Base-by-base conservation (phyloP, 192 early-diverging fungal genomes). In the Polychytrium aggregatum region DNA sequence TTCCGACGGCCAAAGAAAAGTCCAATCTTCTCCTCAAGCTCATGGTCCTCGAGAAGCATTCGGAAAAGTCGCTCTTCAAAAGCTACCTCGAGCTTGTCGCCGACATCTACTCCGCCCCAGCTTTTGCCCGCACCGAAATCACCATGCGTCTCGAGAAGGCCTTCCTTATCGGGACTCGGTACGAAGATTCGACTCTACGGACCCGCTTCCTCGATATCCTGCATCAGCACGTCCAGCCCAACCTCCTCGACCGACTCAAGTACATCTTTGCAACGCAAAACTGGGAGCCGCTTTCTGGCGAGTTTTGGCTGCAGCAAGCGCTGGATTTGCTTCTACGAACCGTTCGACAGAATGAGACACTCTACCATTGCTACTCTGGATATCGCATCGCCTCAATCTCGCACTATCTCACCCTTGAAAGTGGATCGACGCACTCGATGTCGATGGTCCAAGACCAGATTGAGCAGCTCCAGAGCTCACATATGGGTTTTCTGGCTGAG, bases 1-100 rank as follows among this genome's bases (percentile, higher is more conserved):
- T 95, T 67, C 97, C 97, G 1, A 96, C 97, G 4, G 76, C 88
- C 49, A 94, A 92, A 63, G 97, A 99, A 50, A 97, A 98, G 62
- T 84, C 92, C 5, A 85, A 82, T 46, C 66, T 99, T n/a, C 71
- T 93, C 64, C 75, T 85, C 14, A 86, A 84, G 52, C 86, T 99
- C 87, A 84, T 97, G 82, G 64, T 74, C 18, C 74, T 90, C 42
- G 88, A 93, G 59, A 71, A 62, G 16, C 69, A 79, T 1, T 74
- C 73, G 2, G 82, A 86, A 41, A 63, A 74, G 17, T 66, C 65
- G 27, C 64, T 99, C 2, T 71, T 81, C 24, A 84, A 92, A 51
- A 78, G 84, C 39, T 97, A 90, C 52, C 70, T 99, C 44, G 62
- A 82, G 11, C 78, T 99, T n/a, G 89, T 99, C 1, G 82, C 87